These are phyloP conservation scores for Aquilaria malaccensis DNA, from an alignment of 345 rosid genomes.

Conservation along the genomic window DNA sequence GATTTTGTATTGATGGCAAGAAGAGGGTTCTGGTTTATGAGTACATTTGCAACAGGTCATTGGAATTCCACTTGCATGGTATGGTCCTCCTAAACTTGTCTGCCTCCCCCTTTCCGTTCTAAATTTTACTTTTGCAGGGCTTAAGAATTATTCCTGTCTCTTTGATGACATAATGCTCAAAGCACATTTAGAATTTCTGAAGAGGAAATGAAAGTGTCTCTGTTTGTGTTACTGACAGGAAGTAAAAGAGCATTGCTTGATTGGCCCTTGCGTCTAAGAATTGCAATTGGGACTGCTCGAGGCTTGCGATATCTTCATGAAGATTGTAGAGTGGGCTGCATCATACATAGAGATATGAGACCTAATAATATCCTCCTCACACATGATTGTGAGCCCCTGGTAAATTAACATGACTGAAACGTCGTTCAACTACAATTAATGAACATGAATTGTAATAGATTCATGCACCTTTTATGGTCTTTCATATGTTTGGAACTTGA, in stretches of 20 bases:
- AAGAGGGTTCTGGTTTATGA: slow-evolving; percentile 49
- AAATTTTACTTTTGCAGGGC: neutral
- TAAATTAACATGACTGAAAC: slow-evolving; percentile 4
- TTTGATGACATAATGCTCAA: neutral
- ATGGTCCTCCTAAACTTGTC: neutral
- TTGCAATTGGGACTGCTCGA: slow-evolving; percentile 55
- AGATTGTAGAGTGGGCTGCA: slow-evolving; percentile 65
- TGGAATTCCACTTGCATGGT: slow-evolving; percentile 60
- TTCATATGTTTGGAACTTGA: too few species aligned
- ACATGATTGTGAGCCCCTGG: slow-evolving; percentile 65
- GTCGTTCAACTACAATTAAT: too few species aligned
- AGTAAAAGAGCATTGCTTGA: slow-evolving; percentile 20
- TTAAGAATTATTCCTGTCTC: too few species aligned
- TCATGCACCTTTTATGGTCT: too few species aligned
- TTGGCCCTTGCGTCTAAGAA: slow-evolving; percentile 47
- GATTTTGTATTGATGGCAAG: slow-evolving; percentile 44
- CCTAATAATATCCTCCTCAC: slow-evolving; percentile 53
- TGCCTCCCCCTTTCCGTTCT: neutral
- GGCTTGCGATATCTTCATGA: slow-evolving; percentile 64
- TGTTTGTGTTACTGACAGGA: slow-evolving; percentile 27
- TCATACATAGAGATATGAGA: slow-evolving; percentile 53
- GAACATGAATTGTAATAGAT: too few species aligned
- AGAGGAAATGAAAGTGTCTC: slow-evolving; percentile 2
- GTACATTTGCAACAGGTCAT: slow-evolving; percentile 56
- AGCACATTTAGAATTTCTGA: neutral